Conservation (phyloP, 768 basidiomycete genomes). For the Russula compacta region DNA sequence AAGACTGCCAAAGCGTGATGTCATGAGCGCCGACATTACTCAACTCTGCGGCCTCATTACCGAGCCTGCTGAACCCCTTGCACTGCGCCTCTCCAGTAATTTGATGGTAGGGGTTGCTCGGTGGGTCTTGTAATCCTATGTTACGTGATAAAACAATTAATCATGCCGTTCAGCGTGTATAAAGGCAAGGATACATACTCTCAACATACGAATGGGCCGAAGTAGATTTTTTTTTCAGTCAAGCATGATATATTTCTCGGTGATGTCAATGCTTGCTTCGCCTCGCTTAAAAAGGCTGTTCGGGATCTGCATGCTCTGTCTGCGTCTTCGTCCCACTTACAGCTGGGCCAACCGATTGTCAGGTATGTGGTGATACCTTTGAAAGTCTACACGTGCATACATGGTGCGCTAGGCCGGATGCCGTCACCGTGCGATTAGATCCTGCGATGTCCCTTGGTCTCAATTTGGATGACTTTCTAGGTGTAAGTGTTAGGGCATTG, state of each 20-base stretch:
- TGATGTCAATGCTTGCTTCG: conserved; percentile 73
- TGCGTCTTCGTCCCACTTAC: conserved; percentile 43
- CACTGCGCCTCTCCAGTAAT: conserved; percentile 79
- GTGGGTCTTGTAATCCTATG: conserved; percentile 33
- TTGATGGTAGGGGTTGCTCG: conserved; percentile 84
- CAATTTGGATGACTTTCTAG: conserved; percentile 22
- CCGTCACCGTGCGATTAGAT: conserved; percentile 26
- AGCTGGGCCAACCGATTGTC: conserved; percentile 60
- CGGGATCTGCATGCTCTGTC: conserved; percentile 48
- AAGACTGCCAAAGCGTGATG: conserved; percentile 72
- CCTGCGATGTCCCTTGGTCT: conserved; percentile 22
- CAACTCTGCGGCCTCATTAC: conserved; percentile 75
- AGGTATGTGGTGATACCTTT: conserved; percentile 35
- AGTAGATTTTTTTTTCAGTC: conserved; percentile 33
- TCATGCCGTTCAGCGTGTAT: conserved; percentile 32
- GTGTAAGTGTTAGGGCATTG: conserved; percentile 9
- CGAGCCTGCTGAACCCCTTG: conserved; percentile 78
- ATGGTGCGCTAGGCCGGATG: conserved; percentile 25
- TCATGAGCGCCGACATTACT: conserved; percentile 76
- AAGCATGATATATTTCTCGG: conserved; percentile 77
- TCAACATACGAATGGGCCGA: not conserved
- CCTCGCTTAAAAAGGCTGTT: conserved; percentile 69
- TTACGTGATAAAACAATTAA: not conserved
- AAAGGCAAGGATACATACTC: conserved; percentile 31
- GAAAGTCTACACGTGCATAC: not conserved